phyloP scores from a whole-genome alignment of 345 rosid genomes.

The Lepidium didymum region DNA sequence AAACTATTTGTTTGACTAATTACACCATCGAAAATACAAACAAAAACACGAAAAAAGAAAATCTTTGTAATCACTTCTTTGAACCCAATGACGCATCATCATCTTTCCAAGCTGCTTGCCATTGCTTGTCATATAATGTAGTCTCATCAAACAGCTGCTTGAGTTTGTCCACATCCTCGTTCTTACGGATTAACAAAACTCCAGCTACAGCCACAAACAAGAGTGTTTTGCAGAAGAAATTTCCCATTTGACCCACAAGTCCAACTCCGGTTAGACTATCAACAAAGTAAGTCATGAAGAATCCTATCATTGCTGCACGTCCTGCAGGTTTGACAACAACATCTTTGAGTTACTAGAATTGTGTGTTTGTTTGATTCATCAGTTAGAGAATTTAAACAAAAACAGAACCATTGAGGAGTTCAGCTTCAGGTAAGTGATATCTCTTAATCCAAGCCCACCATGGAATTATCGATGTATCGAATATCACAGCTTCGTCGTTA shows the following conservation, averaged over 20 bases:
- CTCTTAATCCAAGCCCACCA: slow-evolving; percentile 99
- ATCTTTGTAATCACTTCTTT: slow-evolving; percentile 1
- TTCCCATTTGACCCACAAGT: slow-evolving; percentile 84
- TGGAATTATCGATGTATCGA: slow-evolving; percentile 80
- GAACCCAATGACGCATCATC: slow-evolving; percentile 27
- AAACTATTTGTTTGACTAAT: neutral
- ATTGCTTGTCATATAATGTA: slow-evolving; percentile 84
- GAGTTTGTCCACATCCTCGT: slow-evolving; percentile 66
- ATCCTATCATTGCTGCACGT: slow-evolving; percentile 86
- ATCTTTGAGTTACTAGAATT: neutral
- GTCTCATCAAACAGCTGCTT: slow-evolving; percentile 77
- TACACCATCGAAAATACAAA: slow-evolving; percentile 23
- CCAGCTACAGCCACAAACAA: slow-evolving; percentile 74
- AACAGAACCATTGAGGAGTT: slow-evolving; percentile 87
- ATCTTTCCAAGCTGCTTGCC: slow-evolving; percentile 94
- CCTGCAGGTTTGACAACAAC: slow-evolving; percentile 30
- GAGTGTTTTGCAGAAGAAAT: slow-evolving; percentile 80
- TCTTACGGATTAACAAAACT: slow-evolving; percentile 73
- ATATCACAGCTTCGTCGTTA: slow-evolving; percentile 69
- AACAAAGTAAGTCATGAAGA: slow-evolving; percentile 87
- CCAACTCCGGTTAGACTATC: slow-evolving; percentile 86
- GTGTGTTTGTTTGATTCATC: neutral
- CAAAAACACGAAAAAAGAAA: neutral
- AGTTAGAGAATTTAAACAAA: no score
- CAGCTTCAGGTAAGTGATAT: slow-evolving; percentile 91